A percentile compares a stretch with the other conserved stretches of the same genome.
These are phyloP conservation scores for Sarocladiaceae sp. DNA, from an alignment of 2,329 filamentous ascomycete species.

Conservation along the genomic window DNA sequence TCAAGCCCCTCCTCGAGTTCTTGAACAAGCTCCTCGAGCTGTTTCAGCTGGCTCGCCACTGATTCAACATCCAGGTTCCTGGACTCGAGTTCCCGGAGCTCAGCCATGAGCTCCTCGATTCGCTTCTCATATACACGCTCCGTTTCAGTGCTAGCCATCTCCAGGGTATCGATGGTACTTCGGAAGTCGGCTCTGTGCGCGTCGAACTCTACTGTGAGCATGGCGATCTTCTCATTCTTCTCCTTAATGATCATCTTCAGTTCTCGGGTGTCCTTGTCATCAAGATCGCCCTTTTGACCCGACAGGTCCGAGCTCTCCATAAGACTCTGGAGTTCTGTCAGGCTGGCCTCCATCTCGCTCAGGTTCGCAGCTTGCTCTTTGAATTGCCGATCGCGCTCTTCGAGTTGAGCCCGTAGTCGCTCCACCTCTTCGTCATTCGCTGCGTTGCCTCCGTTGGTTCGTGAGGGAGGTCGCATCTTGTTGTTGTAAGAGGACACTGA, in stretches of 20 bases:
- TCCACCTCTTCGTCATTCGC: conserved; percentile 66
- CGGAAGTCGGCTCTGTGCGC: conserved; percentile 91
- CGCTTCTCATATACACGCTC: conserved; percentile 93
- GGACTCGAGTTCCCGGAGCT: conserved; percentile 76
- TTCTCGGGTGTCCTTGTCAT: conserved; percentile 68
- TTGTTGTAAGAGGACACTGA: conserved; percentile 49
- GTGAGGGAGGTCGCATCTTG: conserved; percentile 46
- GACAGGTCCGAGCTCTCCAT: conserved; percentile 52
- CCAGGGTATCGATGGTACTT: conserved; percentile 92
- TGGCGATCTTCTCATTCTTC: conserved; percentile 93
- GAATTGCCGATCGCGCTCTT: conserved; percentile 81
- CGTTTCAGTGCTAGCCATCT: conserved; percentile 92
- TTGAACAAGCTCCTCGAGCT: conserved; percentile 91
- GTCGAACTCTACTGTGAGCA: conserved; percentile 92
- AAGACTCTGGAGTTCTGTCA: conserved; percentile 69
- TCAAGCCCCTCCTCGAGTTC: conserved; percentile 95
- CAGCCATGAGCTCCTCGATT: conserved; percentile 77
- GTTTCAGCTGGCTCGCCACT: conserved; percentile 86
- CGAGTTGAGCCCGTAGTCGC: conserved; percentile 64
- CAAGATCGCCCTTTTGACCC: conserved; percentile 39
- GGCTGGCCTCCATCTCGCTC: conserved; percentile 81
- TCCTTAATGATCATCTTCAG: conserved; percentile 79
- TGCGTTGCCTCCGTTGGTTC: conserved; percentile 33
- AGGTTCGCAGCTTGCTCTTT: conserved; percentile 78
- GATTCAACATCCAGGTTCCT: conserved; percentile 84